phyloP scores from a whole-genome alignment of 164 flowering plant genomes.

The Saururus chinensis region DNA sequence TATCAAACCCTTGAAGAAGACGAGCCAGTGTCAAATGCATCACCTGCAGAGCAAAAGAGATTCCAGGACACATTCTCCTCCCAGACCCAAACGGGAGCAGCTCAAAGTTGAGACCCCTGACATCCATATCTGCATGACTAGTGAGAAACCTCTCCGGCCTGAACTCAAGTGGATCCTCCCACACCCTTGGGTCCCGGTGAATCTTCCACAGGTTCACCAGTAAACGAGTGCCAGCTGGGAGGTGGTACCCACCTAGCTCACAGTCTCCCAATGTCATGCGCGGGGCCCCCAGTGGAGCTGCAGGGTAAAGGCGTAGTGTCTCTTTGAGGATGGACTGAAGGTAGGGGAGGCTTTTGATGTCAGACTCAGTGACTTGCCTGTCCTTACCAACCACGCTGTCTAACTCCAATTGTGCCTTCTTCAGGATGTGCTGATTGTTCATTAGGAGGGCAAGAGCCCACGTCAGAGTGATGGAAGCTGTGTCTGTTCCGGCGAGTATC shows the following conservation, averaged over 20 bases:
- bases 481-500: conserved; percentile 1
- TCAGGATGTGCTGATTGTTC: background rate
- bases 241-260: conserved; percentile 15
- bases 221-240: conserved; percentile 20
- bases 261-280: conserved; percentile 16
- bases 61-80: conserved; percentile 24
- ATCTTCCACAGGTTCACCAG: conserved; percentile 27
- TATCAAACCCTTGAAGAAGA: conserved; percentile 21
- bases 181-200: conserved; percentile 25
- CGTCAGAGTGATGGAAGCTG: background rate
- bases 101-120: conserved; percentile 16
- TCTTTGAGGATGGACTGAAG: conserved; percentile 7
- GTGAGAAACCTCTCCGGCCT: conserved; percentile 27
- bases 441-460: conserved; percentile 3
- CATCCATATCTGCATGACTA: conserved; percentile 5
- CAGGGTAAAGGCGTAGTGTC: conserved; percentile 6
- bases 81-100: conserved; percentile 25
- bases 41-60: conserved; percentile 13
- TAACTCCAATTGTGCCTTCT: conserved; percentile 4
- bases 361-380: conserved; percentile 1
- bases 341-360: conserved; percentile 1
- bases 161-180: conserved; percentile 24
- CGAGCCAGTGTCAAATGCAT: conserved; percentile 19
- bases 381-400: conserved; percentile 1
- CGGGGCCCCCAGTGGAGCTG: conserved; percentile 4